These are phyloP conservation scores for Dactylella cylindrospora DNA, from an alignment of 2,329 filamentous ascomycete genomes.

Conservation along the genomic window DNA sequence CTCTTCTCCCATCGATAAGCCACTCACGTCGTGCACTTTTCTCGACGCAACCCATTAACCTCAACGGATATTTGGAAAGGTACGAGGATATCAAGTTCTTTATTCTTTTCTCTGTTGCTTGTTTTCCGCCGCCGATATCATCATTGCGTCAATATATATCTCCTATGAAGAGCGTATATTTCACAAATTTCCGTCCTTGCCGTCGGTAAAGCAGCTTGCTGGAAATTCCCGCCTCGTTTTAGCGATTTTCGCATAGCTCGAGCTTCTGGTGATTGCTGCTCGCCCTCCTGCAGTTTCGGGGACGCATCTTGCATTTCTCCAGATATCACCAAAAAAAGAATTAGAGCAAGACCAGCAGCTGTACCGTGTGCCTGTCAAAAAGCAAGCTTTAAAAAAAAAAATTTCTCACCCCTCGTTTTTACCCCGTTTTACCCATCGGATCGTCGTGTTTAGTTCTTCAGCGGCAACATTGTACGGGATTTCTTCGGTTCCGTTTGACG, in stretches of 20 bases:
- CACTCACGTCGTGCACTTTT: constrained; percentile 13
- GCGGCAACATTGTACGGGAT: too few species aligned
- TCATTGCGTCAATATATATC: too few species aligned
- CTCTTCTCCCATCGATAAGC: constrained; percentile 7
- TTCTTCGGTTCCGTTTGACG: too few species aligned
- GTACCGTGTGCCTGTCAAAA: constrained; percentile 3
- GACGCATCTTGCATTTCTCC: constrained; percentile 15
- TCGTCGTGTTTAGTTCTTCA: constrained; percentile 14
- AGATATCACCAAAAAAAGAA: constrained; percentile 20
- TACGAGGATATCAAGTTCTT: constrained; percentile 1
- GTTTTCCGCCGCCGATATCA: constrained; percentile 19
- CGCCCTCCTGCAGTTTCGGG: constrained; percentile 4
- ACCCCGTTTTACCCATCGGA: constrained; percentile 39
- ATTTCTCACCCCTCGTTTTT: constrained; percentile 26
- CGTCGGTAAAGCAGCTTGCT: too few species aligned
- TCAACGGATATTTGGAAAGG: constrained; percentile 16
- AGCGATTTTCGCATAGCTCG: constrained; percentile 7
- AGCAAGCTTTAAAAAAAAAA: background rate
- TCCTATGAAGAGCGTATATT: too few species aligned
- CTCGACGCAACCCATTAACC: constrained; percentile 7
- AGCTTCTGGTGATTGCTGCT: constrained; percentile 15
- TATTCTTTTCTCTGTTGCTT: background rate
- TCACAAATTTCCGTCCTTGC: constrained; percentile 6
- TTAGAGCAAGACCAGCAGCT: constrained; percentile 11
- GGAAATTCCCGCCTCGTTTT: too few species aligned